Conservation (phyloP, 768 basidiomycete genomes). For the Rossbeevera mucosa region DNA sequence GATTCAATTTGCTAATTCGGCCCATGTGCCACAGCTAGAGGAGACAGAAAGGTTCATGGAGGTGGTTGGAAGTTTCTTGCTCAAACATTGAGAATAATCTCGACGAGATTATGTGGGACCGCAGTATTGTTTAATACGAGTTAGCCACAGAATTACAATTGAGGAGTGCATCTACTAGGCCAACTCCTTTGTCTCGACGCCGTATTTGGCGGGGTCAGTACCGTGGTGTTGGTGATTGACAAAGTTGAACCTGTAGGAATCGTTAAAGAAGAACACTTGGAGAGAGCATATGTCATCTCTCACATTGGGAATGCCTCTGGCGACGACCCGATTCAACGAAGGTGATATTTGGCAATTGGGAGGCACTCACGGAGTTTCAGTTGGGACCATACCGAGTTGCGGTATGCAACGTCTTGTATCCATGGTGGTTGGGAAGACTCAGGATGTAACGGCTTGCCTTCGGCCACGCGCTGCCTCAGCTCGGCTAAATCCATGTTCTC, state of each 20-base stretch:
- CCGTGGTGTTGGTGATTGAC: constrained; percentile 90
- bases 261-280: constrained; percentile 5
- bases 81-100: constrained; percentile 5
- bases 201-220: constrained; percentile 79
- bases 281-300: constrained; percentile 22
- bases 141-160: constrained; percentile 7
- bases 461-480: constrained; percentile 63
- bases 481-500: constrained; percentile 74
- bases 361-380: constrained; percentile 78
- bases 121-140: not conserved
- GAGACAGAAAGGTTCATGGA: constrained; percentile 35
- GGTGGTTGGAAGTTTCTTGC: constrained; percentile 31
- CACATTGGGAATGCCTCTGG: constrained; percentile 75
- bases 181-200: constrained; percentile 32
- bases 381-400: constrained; percentile 91
- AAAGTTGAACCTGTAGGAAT: constrained; percentile 78
- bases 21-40: constrained; percentile 35
- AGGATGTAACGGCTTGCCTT: constrained; percentile 86
- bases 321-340: constrained; percentile 12
- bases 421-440: constrained; percentile 75
- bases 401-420: constrained; percentile 81
- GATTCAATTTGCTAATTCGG: constrained; percentile 35
- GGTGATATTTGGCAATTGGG: constrained; percentile 1
- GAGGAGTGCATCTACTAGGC: constrained; percentile 16
- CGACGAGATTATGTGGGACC: not conserved